These are phyloP conservation scores for Ormosia semicastrata DNA, from an alignment of 306 rosid species.

Conservation along the genomic window DNA sequence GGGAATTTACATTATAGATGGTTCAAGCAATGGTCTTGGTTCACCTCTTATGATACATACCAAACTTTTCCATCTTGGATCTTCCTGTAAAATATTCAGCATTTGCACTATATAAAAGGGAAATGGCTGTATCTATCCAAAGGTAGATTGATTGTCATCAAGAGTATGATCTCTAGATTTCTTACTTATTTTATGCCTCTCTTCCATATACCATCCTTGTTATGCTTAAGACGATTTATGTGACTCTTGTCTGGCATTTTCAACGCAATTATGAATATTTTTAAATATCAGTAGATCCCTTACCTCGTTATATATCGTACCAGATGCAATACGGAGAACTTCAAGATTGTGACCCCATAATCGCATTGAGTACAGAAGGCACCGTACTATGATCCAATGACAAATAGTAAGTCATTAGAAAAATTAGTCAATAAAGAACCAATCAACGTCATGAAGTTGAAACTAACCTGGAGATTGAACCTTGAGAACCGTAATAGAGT, in stretches of 20 bases:
- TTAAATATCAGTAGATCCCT: not conserved
- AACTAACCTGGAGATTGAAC: slow-evolving; percentile 86
- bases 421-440: not conserved
- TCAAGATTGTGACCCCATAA: slow-evolving; percentile 87
- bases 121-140: not conserved
- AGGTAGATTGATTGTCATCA: not conserved
- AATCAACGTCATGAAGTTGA: slow-evolving; percentile 5
- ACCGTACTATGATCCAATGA: slow-evolving; percentile 49
- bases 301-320: slow-evolving; percentile 93
- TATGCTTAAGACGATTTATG: not conserved
- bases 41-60: not conserved
- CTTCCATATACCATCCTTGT: not conserved
- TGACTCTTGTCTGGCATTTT: not conserved
- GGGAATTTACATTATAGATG: not conserved
- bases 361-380: slow-evolving; percentile 92
- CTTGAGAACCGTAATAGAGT: slow-evolving; percentile 49
- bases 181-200: not conserved
- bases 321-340: slow-evolving; percentile 80
- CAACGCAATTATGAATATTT: not conserved
- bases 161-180: not conserved
- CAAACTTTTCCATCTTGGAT: not conserved
- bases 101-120: not conserved
- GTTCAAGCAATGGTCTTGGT: not conserved
- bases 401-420: slow-evolving; percentile 3
- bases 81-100: not conserved